Evolutionary conservation across 805 yeast species (phyloP).

Genomic region (Schwanniomyces yamadae): DNA sequence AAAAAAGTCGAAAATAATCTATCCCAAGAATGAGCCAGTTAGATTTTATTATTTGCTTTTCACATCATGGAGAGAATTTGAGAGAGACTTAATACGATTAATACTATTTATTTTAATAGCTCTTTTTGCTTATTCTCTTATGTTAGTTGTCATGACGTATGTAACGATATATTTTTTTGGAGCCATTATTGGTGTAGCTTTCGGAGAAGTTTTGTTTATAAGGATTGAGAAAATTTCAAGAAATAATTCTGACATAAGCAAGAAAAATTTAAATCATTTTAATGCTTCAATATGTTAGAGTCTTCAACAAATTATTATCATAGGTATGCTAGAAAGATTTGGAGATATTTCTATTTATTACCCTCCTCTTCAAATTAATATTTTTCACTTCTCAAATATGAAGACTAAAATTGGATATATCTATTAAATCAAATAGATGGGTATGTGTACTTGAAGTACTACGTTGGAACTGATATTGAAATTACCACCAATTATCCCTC

Average conservation of each 20-base stretch:
- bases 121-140: slow-evolving; percentile 59
- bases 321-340: too few relatives aligned
- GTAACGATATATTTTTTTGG: slow-evolving; percentile 63
- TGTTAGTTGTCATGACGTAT: slow-evolving; percentile 69
- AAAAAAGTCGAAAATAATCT: neutral
- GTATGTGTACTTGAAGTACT: too few relatives aligned
- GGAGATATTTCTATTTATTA: too few relatives aligned
- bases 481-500: neutral
- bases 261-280: too few relatives aligned
- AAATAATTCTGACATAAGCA: slow-evolving; percentile 30
- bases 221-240: too few relatives aligned
- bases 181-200: slow-evolving; percentile 56
- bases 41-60: slow-evolving; percentile 22
- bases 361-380: too few relatives aligned
- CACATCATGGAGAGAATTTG: slow-evolving; percentile 33
- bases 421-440: too few relatives aligned
- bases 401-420: too few relatives aligned
- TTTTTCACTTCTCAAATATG: too few relatives aligned
- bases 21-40: neutral
- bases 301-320: too few relatives aligned
- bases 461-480: neutral
- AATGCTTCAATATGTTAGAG: too few relatives aligned
- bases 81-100: slow-evolving; percentile 53
- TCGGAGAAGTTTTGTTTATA: slow-evolving; percentile 64
- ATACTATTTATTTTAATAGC: slow-evolving; percentile 55